phyloP scores from a whole-genome alignment of 371 early-diverging fungal genomes.

The Amoeboaphelidium occidentale region DNA sequence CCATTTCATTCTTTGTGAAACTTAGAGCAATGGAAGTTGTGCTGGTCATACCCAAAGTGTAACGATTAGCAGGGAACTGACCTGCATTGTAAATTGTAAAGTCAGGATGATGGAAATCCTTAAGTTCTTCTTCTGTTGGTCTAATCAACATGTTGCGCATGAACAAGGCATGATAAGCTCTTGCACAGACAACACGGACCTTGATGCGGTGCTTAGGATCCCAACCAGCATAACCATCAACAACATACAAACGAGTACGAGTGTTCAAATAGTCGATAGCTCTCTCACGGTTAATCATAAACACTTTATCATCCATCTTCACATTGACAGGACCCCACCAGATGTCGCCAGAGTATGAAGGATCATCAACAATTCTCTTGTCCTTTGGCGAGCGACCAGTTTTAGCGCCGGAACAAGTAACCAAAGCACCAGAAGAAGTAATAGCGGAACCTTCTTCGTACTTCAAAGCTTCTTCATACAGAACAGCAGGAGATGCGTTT shows the following conservation, averaged over 20 bases:
- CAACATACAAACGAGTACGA: slow-evolving; percentile 67
- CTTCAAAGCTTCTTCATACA: slow-evolving; percentile 81
- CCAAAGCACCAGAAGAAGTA: slow-evolving; percentile 69
- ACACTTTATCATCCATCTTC: slow-evolving; percentile 57
- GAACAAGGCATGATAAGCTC: slow-evolving; percentile 86
- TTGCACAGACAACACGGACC: slow-evolving; percentile 75
- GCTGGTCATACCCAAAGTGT: slow-evolving; percentile 88
- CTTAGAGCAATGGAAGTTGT: slow-evolving; percentile 71
- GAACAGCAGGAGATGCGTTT: slow-evolving; percentile 40
- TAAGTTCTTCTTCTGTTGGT: slow-evolving; percentile 68
- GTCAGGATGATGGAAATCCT: slow-evolving; percentile 70
- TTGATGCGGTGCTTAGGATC: slow-evolving; percentile 88
- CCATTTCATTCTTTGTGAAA: slow-evolving; percentile 55
- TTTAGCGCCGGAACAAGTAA: slow-evolving; percentile 68
- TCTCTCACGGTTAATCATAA: slow-evolving; percentile 81
- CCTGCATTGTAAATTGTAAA: slow-evolving; percentile 92
- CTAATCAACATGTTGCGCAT: slow-evolving; percentile 95
- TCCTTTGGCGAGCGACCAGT: slow-evolving; percentile 69
- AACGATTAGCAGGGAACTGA: slow-evolving; percentile 83
- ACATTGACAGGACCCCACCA: slow-evolving; percentile 98
- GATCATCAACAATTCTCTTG: slow-evolving; percentile 89
- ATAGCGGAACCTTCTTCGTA: slow-evolving; percentile 67
- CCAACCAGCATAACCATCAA: slow-evolving; percentile 78
- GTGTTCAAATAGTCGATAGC: slow-evolving; percentile 91
- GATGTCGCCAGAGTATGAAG: slow-evolving; percentile 43